Evolutionary conservation across 2,329 filamentous ascomycete species (phyloP).

Genomic region (Tricladium varicosporioides): DNA sequence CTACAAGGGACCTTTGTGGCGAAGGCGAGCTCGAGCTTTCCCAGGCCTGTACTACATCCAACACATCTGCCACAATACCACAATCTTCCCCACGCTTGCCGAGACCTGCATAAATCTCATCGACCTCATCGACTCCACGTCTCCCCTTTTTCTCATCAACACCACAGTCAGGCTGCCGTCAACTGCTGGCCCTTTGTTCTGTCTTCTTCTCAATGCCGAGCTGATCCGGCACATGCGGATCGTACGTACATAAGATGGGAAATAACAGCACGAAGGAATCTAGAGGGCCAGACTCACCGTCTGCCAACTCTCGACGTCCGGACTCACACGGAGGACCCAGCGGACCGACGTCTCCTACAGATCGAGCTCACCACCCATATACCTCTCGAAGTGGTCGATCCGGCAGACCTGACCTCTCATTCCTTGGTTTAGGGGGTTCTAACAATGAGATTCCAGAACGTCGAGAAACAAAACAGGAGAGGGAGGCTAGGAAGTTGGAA

Average conservation of each 20-base stretch:
- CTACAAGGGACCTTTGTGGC: conserved; percentile 12
- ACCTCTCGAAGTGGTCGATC: conserved; percentile 27
- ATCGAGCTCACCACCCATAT: conserved; percentile 23
- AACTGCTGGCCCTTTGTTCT: background rate
- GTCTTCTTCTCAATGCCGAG: conserved; percentile 23
- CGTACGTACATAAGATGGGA: conserved; percentile 31
- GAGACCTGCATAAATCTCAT: conserved; percentile 25
- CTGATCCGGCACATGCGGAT: conserved; percentile 27
- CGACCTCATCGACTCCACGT: conserved; percentile 24
- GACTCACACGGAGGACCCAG: conserved; percentile 20
- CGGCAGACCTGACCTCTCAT: conserved; percentile 33
- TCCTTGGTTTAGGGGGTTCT: conserved; percentile 31
- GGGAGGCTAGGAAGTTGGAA: conserved; percentile 82
- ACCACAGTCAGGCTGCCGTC: background rate
- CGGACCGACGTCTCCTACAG: conserved; percentile 25
- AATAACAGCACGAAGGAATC: conserved; percentile 31
- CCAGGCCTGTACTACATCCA: conserved; percentile 2
- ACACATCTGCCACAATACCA: background rate
- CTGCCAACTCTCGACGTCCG: conserved; percentile 15
- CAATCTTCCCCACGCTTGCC: conserved; percentile 27
- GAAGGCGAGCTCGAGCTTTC: conserved; percentile 7
- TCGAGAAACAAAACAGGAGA: conserved; percentile 86
- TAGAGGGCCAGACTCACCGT: conserved; percentile 28
- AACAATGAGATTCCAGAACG: conserved; percentile 42
- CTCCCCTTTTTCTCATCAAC: conserved; percentile 10